Conservation (phyloP, 345 rosid species). For the Bruguiera sexangula region DNA sequence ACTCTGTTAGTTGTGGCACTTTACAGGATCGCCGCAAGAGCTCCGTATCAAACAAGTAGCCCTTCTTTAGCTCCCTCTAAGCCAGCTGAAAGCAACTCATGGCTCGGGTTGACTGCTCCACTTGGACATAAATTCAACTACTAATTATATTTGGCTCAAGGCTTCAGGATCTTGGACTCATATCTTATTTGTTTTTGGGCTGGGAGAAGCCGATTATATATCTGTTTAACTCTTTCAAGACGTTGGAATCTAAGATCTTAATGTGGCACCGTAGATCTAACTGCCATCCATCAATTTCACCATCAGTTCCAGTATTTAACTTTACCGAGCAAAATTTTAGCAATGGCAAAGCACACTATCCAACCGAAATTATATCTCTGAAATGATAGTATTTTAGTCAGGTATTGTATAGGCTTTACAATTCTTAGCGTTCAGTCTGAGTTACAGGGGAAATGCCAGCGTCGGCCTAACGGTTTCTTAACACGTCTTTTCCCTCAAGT, state of each 20-base stretch:
- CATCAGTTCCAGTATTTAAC: conserved; percentile 24
- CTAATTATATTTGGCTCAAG: conserved; percentile 4
- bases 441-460: no score
- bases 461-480: no score
- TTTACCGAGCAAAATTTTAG: no score
- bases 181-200: not conserved
- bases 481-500: no score
- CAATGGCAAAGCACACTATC: no score
- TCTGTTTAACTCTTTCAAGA: not conserved
- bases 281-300: conserved; percentile 13
- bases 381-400: no score
- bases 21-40: conserved; percentile 54
- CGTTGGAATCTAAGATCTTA: conserved; percentile 14
- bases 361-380: no score
- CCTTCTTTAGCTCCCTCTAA: conserved; percentile 29
- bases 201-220: conserved; percentile 3
- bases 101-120: conserved; percentile 73
- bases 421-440: no score
- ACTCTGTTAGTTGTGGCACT: conserved; percentile 5
- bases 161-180: not conserved
- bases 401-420: no score
- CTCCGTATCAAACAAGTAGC: conserved; percentile 51
- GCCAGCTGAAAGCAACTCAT: conserved; percentile 47
- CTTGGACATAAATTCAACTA: conserved; percentile 14
- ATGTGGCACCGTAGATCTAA: conserved; percentile 20